Conservation (phyloP, 2,329 filamentous ascomycete species). For the Sclerotinia glacialis region DNA sequence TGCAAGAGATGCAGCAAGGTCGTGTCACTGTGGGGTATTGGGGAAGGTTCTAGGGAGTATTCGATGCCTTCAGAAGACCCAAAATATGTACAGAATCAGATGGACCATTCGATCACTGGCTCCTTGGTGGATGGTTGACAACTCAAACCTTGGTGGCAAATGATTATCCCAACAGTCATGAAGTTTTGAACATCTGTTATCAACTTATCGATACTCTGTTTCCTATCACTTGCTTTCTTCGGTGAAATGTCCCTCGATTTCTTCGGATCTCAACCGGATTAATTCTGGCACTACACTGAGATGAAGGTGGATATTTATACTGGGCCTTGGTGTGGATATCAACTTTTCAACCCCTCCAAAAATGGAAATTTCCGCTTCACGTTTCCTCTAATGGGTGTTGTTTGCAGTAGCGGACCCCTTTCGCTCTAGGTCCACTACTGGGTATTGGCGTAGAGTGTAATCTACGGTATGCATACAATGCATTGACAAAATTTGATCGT, state of each 20-base stretch:
- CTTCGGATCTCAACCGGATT: slow-evolving; percentile 11
- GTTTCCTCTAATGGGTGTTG: slow-evolving; percentile 2
- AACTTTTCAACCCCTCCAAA: not conserved
- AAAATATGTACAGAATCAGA: slow-evolving; percentile 3
- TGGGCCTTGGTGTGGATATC: not conserved
- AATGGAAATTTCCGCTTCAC: slow-evolving; percentile 4
- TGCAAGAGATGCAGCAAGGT: slow-evolving; percentile 8
- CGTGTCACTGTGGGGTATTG: slow-evolving; percentile 17
- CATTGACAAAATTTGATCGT: slow-evolving; percentile 9
- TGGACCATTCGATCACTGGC: slow-evolving; percentile 5
- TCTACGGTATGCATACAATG: slow-evolving; percentile 5
- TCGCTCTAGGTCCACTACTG: not conserved
- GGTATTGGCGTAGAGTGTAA: not conserved
- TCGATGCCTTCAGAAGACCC: not conserved
- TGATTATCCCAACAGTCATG: not conserved
- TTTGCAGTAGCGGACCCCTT: slow-evolving; percentile 15
- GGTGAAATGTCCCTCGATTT: not conserved
- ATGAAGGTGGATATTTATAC: not conserved
- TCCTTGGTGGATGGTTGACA: slow-evolving; percentile 11
- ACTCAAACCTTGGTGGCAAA: slow-evolving; percentile 10
- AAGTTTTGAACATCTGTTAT: slow-evolving; percentile 9
- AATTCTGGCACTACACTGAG: slow-evolving; percentile 8
- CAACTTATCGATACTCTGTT: not conserved
- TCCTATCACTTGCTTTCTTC: not conserved
- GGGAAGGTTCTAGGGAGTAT: slow-evolving; percentile 9